Conservation (phyloP, 2,329 filamentous ascomycete species). For the Aspergillus latus region DNA sequence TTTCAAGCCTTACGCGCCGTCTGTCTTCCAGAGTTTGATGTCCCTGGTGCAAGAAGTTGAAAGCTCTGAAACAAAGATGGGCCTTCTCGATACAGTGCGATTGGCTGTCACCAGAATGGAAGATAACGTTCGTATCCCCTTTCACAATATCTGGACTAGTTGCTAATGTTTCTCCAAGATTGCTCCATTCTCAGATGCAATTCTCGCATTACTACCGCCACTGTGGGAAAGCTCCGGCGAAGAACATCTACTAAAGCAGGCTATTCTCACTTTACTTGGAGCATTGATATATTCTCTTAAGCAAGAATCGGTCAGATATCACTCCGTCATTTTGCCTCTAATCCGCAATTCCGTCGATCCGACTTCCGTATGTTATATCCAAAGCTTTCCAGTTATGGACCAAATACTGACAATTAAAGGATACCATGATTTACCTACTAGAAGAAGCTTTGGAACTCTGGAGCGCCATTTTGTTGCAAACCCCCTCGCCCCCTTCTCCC, state of each 20-base stretch:
- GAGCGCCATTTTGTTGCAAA: slow-evolving; percentile 70
- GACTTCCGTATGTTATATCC: slow-evolving; percentile 57
- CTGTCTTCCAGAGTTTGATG: slow-evolving; percentile 72
- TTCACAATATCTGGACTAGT: background rate
- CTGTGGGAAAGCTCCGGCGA: slow-evolving; percentile 85
- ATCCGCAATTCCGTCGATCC: slow-evolving; percentile 77
- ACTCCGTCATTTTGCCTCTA: slow-evolving; percentile 76
- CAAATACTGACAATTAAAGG: slow-evolving; percentile 32
- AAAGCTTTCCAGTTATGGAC: background rate
- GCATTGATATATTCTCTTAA: slow-evolving; percentile 86
- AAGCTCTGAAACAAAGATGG: slow-evolving; percentile 84
- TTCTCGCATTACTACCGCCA: slow-evolving; percentile 75
- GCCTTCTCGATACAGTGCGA: slow-evolving; percentile 81
- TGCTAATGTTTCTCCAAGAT: slow-evolving; percentile 43
- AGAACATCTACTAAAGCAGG: slow-evolving; percentile 90
- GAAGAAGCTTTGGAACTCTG: slow-evolving; percentile 92
- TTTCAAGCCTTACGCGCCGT: slow-evolving; percentile 75
- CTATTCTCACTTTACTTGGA: slow-evolving; percentile 80
- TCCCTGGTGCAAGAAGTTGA: slow-evolving; percentile 76
- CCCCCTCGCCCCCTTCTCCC: slow-evolving; percentile 57
- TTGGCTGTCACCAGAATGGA: slow-evolving; percentile 80
- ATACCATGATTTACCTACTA: slow-evolving; percentile 74
- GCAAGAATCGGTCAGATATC: slow-evolving; percentile 72
- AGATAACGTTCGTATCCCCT: slow-evolving; percentile 54
- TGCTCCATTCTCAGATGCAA: slow-evolving; percentile 69